phyloP scores from a whole-genome alignment of 345 rosid species.

The Moringa oleifera region DNA sequence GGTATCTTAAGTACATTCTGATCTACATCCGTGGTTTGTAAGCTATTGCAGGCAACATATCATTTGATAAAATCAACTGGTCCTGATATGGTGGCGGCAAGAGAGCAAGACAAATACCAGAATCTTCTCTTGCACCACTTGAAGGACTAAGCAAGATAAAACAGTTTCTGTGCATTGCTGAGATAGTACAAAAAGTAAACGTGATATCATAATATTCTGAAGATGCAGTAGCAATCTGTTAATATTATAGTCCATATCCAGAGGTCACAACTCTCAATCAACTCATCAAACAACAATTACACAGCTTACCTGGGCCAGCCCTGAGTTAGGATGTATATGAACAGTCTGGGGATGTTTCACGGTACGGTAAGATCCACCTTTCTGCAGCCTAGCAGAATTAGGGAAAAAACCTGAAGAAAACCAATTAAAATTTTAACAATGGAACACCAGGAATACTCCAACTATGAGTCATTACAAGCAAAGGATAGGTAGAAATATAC shows the following conservation, averaged over 20 bases:
- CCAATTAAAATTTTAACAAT: slow-evolving; percentile 12
- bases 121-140: neutral
- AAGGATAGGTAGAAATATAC: slow-evolving; percentile 26
- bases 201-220: no score
- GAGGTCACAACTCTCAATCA: neutral
- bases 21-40: neutral
- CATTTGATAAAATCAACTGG: neutral
- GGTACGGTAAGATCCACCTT: slow-evolving; percentile 82
- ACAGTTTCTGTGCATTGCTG: neutral
- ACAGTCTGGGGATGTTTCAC: slow-evolving; percentile 95
- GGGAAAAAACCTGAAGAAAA: slow-evolving; percentile 71
- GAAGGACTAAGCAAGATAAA: neutral
- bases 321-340: slow-evolving; percentile 90
- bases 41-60: neutral
- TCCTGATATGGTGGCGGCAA: neutral
- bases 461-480: slow-evolving; percentile 1
- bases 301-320: slow-evolving; percentile 70
- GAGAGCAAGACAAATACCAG: neutral
- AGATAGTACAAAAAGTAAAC: neutral
- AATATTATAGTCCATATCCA: neutral
- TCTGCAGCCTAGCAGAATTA: slow-evolving; percentile 83
- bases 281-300: neutral
- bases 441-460: slow-evolving; percentile 2
- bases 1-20: neutral
- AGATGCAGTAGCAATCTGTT: neutral